These are phyloP conservation scores for Mycena metata DNA, from an alignment of 768 basidiomycete species.

Conservation along the genomic window DNA sequence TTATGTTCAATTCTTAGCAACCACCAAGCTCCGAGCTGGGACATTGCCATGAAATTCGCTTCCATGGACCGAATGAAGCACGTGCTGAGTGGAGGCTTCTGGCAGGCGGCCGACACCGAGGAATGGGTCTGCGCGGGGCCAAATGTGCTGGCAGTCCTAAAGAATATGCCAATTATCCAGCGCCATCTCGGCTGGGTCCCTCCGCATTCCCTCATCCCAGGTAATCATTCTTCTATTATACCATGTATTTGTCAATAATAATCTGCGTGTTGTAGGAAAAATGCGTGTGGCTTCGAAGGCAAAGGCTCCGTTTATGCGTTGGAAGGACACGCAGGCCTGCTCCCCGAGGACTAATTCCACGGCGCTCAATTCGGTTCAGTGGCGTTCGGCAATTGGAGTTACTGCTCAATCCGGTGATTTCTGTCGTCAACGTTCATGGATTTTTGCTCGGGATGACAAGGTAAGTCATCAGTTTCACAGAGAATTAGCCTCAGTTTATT, in stretches of 20 bases:
- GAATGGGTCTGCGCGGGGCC: slow-evolving; percentile 38
- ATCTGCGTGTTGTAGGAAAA: neutral
- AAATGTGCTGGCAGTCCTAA: slow-evolving; percentile 30
- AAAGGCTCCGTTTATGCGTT: neutral
- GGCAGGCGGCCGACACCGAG: slow-evolving; percentile 29
- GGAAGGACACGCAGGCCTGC: neutral
- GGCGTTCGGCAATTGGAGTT: neutral
- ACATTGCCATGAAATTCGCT: slow-evolving; percentile 52
- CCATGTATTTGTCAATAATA: no score
- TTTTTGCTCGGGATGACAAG: slow-evolving; percentile 1
- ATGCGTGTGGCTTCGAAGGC: neutral
- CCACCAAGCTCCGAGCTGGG: slow-evolving; percentile 58
- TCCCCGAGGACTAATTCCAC: neutral
- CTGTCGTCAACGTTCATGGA: slow-evolving; percentile 4
- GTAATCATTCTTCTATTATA: neutral
- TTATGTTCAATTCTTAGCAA: slow-evolving; percentile 57
- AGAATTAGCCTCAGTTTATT: neutral
- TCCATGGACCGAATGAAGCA: slow-evolving; percentile 49
- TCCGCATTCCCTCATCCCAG: neutral
- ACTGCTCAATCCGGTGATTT: neutral
- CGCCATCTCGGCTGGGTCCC: slow-evolving; percentile 39
- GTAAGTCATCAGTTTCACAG: neutral
- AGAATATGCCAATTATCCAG: slow-evolving; percentile 32
- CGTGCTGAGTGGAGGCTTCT: slow-evolving; percentile 49
- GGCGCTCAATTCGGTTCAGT: neutral